A percentile compares a stretch with the other conserved stretches of the same genome.
Conservation (phyloP, 192 early-diverging fungal genomes). For the Podila epicladia region DNA sequence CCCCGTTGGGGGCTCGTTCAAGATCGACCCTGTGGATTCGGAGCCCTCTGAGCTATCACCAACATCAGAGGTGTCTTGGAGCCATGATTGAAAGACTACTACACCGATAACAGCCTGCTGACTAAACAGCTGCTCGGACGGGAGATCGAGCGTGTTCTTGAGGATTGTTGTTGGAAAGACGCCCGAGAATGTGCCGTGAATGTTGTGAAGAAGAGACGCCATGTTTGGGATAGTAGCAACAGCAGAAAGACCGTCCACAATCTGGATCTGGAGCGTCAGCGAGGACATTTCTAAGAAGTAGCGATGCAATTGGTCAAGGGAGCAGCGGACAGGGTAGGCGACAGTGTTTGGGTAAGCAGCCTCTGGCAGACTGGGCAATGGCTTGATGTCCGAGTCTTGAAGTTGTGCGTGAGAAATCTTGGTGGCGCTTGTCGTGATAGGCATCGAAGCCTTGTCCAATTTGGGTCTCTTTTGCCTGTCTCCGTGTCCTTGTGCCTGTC, state of each 20-base stretch:
- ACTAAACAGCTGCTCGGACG: conserved; percentile 6
- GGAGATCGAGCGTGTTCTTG: conserved; percentile 12
- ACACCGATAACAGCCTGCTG: conserved; percentile 20
- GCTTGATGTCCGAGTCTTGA: conserved; percentile 9
- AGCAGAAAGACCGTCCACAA: conserved; percentile 23
- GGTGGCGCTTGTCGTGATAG: neutral
- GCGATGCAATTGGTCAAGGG: conserved; percentile 24
- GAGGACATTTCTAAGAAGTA: conserved; percentile 41
- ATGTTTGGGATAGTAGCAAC: conserved; percentile 30
- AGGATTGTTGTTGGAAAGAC: conserved; percentile 25
- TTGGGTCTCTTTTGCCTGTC: no score
- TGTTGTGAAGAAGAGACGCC: conserved; percentile 28
- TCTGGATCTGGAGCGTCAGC: conserved; percentile 34
- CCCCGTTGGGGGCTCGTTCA: neutral
- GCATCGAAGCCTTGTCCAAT: no score
- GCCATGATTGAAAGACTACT: conserved; percentile 43
- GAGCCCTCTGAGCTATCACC: conserved; percentile 34
- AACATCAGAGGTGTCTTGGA: conserved; percentile 40
- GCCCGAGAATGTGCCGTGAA: conserved; percentile 41
- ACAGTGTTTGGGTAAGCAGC: conserved; percentile 38
- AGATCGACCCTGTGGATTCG: conserved; percentile 15
- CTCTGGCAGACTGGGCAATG: conserved; percentile 34
- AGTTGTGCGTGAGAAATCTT: neutral
- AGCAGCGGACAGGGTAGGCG: conserved; percentile 40
- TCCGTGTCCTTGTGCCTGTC: no score